Percentiles rank a stretch among this genome's conserved stretches.
These are phyloP conservation scores for Sclerotinia borealis DNA, from an alignment of 2,329 filamentous ascomycete genomes.

Conservation along the genomic window DNA sequence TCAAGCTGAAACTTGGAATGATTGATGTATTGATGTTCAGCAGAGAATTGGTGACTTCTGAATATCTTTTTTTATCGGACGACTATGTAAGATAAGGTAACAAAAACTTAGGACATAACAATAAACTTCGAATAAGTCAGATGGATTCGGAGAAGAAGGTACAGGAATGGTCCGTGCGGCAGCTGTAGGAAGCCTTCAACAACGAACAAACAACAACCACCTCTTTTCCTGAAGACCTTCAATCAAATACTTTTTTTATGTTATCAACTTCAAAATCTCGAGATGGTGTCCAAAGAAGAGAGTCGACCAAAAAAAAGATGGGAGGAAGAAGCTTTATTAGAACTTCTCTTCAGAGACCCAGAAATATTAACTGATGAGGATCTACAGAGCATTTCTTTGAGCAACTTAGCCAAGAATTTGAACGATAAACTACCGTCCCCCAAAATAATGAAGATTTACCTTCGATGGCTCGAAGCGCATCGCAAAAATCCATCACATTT, in stretches of 20 bases:
- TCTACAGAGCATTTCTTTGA: conserved; percentile 19
- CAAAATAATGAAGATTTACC: conserved; percentile 19
- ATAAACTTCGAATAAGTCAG: neutral
- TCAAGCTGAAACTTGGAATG: neutral
- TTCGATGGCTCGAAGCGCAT: conserved; percentile 28
- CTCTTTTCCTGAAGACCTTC: neutral
- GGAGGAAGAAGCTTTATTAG: neutral
- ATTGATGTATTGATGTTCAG: neutral
- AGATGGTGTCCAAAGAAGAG: neutral
- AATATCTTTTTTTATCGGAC: neutral
- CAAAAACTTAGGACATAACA: neutral
- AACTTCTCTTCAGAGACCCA: conserved; percentile 10
- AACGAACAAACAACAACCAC: neutral
- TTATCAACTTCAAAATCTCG: neutral
- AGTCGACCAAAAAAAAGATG: neutral
- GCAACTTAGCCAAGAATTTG: conserved; percentile 19
- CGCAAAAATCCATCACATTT: conserved; percentile 14
- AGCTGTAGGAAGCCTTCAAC: neutral
- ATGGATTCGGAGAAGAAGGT: neutral
- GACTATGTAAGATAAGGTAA: neutral
- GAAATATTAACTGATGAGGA: conserved; percentile 16
- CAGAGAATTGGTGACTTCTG: neutral
- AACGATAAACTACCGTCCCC: conserved; percentile 10
- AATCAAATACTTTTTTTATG: neutral
- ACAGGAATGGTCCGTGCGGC: neutral